These are phyloP conservation scores for Pseudoneurospora amorphoporcata DNA, from an alignment of 495 filamentous ascomycete species.

Conservation along the genomic window DNA sequence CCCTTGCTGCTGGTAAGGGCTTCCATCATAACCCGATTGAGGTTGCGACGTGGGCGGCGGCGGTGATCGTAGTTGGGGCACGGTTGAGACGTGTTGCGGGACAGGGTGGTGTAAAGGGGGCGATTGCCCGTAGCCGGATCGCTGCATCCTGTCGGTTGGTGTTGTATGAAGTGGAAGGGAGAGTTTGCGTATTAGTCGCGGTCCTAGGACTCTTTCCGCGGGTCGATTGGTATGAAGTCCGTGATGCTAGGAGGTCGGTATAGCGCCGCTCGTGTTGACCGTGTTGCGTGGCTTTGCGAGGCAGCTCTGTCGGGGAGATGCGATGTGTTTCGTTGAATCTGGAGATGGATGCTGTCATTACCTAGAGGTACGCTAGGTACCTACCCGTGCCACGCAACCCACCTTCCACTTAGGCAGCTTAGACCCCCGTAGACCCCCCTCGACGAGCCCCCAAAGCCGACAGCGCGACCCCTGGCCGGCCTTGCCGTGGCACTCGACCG, in stretches of 20 bases:
- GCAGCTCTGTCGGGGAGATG: constrained; percentile 15
- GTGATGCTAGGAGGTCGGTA: neutral
- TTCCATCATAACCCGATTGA: constrained; percentile 61
- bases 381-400: too few species aligned
- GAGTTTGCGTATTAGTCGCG: neutral
- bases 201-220: neutral
- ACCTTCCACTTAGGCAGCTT: neutral
- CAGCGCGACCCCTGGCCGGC: neutral
- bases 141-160: constrained; percentile 56
- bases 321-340: constrained; percentile 27
- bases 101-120: constrained; percentile 97
- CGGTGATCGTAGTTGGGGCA: constrained; percentile 96
- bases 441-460: neutral
- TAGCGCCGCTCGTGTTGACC: neutral
- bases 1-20: constrained; percentile 56
- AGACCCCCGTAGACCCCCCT: neutral
- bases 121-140: constrained; percentile 72
- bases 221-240: neutral
- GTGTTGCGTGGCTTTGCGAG: neutral
- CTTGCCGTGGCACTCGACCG: neutral
- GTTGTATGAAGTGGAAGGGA: neutral
- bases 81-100: constrained; percentile 95
- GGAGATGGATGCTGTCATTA: constrained; percentile 19
- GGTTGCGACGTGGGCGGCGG: constrained; percentile 72
- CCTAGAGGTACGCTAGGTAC: too few species aligned